Conservation (phyloP, 106 monocot genomes). For the Narthecium ossifragum region DNA sequence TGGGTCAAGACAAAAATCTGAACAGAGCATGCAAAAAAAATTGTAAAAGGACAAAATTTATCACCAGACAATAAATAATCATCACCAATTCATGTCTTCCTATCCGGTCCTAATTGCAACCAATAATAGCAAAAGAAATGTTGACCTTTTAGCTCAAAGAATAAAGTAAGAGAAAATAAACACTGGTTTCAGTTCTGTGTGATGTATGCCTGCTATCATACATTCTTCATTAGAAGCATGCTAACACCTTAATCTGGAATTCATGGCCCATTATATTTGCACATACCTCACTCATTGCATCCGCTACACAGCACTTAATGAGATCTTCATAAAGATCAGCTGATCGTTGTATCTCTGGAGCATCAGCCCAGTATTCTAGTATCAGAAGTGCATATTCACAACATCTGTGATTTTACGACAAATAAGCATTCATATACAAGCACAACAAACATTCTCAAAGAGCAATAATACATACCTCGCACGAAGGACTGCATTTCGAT, state of each 20-base stretch:
- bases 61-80: no score
- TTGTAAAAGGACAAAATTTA: no score
- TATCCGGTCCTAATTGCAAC: no score
- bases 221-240: no score
- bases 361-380: constrained; percentile 99
- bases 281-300: constrained; percentile 98
- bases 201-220: no score
- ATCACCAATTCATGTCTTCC: no score
- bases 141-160: no score
- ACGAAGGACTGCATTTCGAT: constrained; percentile 89
- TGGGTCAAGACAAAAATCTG: no score
- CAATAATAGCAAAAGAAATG: no score
- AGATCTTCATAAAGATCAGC: constrained; percentile 97
- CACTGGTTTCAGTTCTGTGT: no score
- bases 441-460: neutral
- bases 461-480: constrained; percentile 52
- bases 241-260: neutral
- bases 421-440: neutral
- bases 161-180: no score
- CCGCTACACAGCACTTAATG: constrained; percentile 94
- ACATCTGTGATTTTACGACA: constrained; percentile 46
- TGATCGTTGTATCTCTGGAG: constrained; percentile 88
- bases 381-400: constrained; percentile 97
- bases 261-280: neutral
- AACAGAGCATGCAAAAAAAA: no score